Evolutionary conservation across 2,329 filamentous ascomycete species (phyloP).

Genomic region (Aspergillus sp.): DNA sequence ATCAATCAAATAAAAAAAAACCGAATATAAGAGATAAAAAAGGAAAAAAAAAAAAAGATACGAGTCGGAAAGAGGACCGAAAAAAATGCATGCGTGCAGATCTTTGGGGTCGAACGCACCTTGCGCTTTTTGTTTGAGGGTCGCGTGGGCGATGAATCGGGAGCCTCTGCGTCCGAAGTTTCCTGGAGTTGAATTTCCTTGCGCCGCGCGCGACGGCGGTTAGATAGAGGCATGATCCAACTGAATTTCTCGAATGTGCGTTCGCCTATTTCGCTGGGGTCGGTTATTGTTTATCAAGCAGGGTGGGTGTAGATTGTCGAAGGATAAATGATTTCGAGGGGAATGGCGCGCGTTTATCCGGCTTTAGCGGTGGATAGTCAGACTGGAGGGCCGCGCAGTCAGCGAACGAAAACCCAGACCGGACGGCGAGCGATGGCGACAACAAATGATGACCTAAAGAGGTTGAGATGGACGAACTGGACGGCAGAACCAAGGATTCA

Average conservation of each 20-base stretch:
- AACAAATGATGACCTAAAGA: conserved; percentile 17
- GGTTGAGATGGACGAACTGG: conserved; percentile 13
- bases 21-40: not conserved
- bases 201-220: conserved; percentile 46
- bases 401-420: conserved; percentile 5
- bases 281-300: not conserved
- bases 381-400: not conserved
- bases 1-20: not conserved
- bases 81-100: not conserved
- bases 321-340: not conserved
- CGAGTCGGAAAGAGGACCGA: not conserved
- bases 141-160: conserved; percentile 49
- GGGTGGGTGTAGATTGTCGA: not conserved
- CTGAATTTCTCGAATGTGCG: conserved; percentile 2
- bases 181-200: conserved; percentile 47
- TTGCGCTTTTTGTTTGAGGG: conserved; percentile 51
- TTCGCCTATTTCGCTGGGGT: not conserved
- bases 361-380: not conserved
- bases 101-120: conserved; percentile 29
- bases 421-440: conserved; percentile 6
- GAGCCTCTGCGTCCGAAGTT: conserved; percentile 45
- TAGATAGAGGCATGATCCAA: conserved; percentile 41
- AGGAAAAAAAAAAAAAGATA: not conserved
- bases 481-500: conserved; percentile 30
- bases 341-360: not conserved